These are phyloP conservation scores for Phytopythium montanum DNA, from an alignment of 352 stramenopile genomes.

Conservation along the genomic window DNA sequence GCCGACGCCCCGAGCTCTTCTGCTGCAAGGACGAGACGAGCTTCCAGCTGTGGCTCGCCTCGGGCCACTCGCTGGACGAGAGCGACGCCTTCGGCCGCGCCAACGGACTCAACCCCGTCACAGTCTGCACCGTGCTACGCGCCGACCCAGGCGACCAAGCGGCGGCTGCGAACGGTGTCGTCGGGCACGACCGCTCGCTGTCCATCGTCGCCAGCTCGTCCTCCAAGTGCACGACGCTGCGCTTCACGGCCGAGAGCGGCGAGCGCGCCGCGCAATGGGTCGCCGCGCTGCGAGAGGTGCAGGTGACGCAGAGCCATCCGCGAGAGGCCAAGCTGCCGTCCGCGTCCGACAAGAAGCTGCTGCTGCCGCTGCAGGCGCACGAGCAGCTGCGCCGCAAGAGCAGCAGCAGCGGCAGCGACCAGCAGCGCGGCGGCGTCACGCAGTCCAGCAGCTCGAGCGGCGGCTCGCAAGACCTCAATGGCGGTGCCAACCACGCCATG, in stretches of 20 bases:
- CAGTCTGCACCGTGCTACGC: conserved; percentile 51
- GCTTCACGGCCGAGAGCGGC: conserved; percentile 35
- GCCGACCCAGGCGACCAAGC: conserved; percentile 34
- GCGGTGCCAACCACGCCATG: not conserved
- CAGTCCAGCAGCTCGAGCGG: not conserved
- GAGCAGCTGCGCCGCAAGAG: conserved; percentile 9
- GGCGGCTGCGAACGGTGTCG: conserved; percentile 18
- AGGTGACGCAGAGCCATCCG: conserved; percentile 30
- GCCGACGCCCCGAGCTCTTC: conserved; percentile 37
- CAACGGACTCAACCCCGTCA: conserved; percentile 27
- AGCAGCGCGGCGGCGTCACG: not conserved
- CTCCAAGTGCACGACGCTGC: conserved; percentile 43
- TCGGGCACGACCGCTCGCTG: conserved; percentile 36
- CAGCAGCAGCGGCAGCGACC: not conserved
- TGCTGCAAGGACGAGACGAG: conserved; percentile 59
- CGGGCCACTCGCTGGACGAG: conserved; percentile 34
- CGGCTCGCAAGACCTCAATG: not conserved
- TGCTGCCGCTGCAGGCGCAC: conserved; percentile 27
- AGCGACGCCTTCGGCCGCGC: conserved; percentile 16
- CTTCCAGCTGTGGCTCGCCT: conserved; percentile 58
- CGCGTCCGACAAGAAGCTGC: conserved; percentile 19
- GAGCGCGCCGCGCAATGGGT: conserved; percentile 49
- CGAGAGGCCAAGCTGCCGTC: conserved; percentile 10
- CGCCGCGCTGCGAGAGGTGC: conserved; percentile 50
- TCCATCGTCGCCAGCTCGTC: conserved; percentile 36